Conservation (phyloP, 345 rosid genomes). For the Rubroshorea leprosula region DNA sequence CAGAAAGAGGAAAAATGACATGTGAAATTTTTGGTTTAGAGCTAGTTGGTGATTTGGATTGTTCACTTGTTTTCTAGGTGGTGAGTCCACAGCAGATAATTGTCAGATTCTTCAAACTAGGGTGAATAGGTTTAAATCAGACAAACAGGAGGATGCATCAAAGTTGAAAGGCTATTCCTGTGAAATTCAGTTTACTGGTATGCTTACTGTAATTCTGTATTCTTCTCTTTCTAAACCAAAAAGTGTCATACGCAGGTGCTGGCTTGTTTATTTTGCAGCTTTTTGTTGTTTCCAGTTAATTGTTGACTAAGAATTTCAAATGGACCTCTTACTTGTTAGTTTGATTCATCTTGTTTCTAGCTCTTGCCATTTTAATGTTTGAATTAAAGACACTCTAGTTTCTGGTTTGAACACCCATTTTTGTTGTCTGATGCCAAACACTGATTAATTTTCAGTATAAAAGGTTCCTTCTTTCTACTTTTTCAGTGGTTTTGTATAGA, state of each 20-base stretch:
- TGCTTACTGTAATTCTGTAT: neutral
- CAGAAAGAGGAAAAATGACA: neutral
- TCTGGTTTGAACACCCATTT: neutral
- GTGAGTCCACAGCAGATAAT: slow-evolving; percentile 69
- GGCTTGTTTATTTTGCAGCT: neutral
- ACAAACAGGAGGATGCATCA: slow-evolving; percentile 45
- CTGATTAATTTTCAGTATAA: no score
- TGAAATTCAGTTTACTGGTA: slow-evolving; percentile 64
- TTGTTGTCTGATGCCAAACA: no score
- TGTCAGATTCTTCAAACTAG: slow-evolving; percentile 92
- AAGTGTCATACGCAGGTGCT: neutral
- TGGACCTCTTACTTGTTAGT: no score
- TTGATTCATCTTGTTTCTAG: neutral
- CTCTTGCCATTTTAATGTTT: neutral
- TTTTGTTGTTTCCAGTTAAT: neutral
- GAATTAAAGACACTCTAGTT: neutral
- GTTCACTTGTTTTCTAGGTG: slow-evolving; percentile 41
- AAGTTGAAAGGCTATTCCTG: slow-evolving; percentile 70
- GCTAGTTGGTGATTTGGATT: slow-evolving; percentile 4
- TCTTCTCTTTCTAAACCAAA: neutral
- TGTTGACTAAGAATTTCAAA: neutral
- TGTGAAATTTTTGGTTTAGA: neutral
- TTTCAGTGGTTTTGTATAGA: no score
- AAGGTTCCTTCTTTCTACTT: no score
- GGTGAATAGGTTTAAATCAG: slow-evolving; percentile 72